Conservation (phyloP, 768 basidiomycete genomes). For the Baorangia bicolor region DNA sequence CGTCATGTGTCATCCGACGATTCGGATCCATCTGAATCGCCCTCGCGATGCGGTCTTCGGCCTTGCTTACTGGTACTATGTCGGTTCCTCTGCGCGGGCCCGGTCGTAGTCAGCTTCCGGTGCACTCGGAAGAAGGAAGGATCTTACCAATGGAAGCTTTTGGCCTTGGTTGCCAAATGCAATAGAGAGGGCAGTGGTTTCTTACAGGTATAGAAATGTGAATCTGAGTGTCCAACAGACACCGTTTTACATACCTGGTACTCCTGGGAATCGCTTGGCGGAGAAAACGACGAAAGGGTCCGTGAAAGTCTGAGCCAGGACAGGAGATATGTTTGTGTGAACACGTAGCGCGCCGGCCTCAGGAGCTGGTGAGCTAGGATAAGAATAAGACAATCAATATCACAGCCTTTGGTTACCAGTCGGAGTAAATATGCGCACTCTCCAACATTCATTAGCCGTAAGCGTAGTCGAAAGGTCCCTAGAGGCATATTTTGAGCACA, state of each 20-base stretch:
- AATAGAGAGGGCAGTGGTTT: constrained; percentile 87
- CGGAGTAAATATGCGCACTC: constrained; percentile 59
- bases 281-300: constrained; percentile 85
- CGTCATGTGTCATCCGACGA: constrained; percentile 59
- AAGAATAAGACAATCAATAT: constrained; percentile 23
- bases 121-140: constrained; percentile 22
- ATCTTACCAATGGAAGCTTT: constrained; percentile 78
- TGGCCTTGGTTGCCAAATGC: constrained; percentile 89
- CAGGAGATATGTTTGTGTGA: constrained; percentile 67
- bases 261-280: constrained; percentile 93
- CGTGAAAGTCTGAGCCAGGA: constrained; percentile 82
- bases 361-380: constrained; percentile 64
- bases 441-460: constrained; percentile 88
- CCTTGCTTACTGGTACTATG: constrained; percentile 67
- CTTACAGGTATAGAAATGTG: constrained; percentile 38
- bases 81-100: constrained; percentile 64
- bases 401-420: constrained; percentile 16
- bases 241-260: constrained; percentile 61
- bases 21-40: constrained; percentile 60
- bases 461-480: constrained; percentile 84
- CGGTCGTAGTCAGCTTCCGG: constrained; percentile 24
- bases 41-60: constrained; percentile 55
- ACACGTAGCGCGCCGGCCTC: constrained; percentile 64
- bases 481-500: constrained; percentile 16
- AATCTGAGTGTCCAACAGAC: constrained; percentile 15